phyloP scores from a whole-genome alignment of 2,329 filamentous ascomycete species.

The Elsinoe arachidis region DNA sequence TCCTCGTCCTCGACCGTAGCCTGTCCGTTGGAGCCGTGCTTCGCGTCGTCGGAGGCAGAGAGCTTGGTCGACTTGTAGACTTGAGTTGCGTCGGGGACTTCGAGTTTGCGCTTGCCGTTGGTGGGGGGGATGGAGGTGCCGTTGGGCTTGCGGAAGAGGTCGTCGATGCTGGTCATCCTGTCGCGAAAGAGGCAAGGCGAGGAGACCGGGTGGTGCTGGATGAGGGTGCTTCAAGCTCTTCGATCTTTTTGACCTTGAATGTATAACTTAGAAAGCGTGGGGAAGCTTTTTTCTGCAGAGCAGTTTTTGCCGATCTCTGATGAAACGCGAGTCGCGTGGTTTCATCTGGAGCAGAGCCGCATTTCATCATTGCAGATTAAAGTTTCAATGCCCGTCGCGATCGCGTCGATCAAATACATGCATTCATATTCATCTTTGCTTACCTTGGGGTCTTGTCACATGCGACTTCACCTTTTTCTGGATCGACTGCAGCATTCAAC shows the following conservation, averaged over 20 bases:
- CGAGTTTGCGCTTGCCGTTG: conserved; percentile 49
- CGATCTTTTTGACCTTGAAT: not conserved
- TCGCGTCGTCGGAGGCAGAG: conserved; percentile 41
- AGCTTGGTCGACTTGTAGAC: conserved; percentile 54
- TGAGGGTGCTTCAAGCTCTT: not conserved
- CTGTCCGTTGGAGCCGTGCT: conserved; percentile 18
- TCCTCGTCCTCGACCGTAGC: conserved; percentile 42
- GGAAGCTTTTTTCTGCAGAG: conserved; percentile 1
- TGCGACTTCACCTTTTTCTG: not conserved
- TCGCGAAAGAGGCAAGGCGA: not conserved
- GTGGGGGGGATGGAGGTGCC: conserved; percentile 27
- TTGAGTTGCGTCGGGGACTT: conserved; percentile 46
- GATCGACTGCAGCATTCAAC: not conserved
- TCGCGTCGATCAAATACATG: not conserved
- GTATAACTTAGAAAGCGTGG: not conserved
- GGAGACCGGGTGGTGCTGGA: conserved; percentile 20
- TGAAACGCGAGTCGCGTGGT: conserved; percentile 1
- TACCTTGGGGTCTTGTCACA: not conserved
- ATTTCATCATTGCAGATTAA: conserved; percentile 1
- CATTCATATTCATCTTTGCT: too few relatives aligned
- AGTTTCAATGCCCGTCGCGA: not conserved
- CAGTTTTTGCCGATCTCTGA: not conserved
- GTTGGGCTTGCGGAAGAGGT: conserved; percentile 52
- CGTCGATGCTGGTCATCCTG: conserved; percentile 49
- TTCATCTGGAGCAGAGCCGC: not conserved